Base-by-base conservation (phyloP, 2,329 filamentous ascomycete species). In the Parafenestella ontariensis region DNA sequence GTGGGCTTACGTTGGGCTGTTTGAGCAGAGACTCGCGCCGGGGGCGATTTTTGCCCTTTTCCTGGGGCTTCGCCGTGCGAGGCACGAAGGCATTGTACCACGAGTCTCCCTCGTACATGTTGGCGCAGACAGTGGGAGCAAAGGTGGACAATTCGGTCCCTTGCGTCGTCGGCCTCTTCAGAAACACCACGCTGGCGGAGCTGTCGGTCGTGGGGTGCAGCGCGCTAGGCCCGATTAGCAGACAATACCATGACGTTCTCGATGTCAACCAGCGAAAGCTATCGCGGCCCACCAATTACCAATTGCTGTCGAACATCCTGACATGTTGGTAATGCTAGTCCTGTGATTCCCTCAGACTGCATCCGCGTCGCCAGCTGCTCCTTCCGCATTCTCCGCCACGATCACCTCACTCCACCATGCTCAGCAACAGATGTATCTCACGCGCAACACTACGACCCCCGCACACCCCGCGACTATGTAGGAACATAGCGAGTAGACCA, bases 11-110 rank as follows among this genome's bases (percentile, higher is more conserved):
- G 66, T 75, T 75, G 59, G 79, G 76, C 74, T 81, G 80, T 65
- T 79, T 77, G 49, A 93, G 81, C 46, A 93, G 81, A 36, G 89
- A 91, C 71, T 88, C 84, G 68, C 84, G 86, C 55, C 90, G 85
- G n/a, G n/a, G n/a, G 61, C 83, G 84, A 70, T 90, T 89, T 46
- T 82, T 83, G 36, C 33, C 50, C 53, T 54, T 54, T 21, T 61
- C 57, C 24, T 51, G 56, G 39, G 59, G 53, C 60, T 82, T 78
- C 53, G 83, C 78, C 49, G 84, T 77, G 50, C 89, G 85, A 23
- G 89, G 85, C 61, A 90, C 85, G 70, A 91, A 88, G 72, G 84
- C 76, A 66, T 76, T 91, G 78, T 93, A 92, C 90, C 90, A 94
- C 26, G 89, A 87, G 76, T 94, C 90, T 54, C 61, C 65, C 76